These are phyloP conservation scores for Orbilia oligospora DNA, from an alignment of 2,329 filamentous ascomycete genomes.

Conservation along the genomic window DNA sequence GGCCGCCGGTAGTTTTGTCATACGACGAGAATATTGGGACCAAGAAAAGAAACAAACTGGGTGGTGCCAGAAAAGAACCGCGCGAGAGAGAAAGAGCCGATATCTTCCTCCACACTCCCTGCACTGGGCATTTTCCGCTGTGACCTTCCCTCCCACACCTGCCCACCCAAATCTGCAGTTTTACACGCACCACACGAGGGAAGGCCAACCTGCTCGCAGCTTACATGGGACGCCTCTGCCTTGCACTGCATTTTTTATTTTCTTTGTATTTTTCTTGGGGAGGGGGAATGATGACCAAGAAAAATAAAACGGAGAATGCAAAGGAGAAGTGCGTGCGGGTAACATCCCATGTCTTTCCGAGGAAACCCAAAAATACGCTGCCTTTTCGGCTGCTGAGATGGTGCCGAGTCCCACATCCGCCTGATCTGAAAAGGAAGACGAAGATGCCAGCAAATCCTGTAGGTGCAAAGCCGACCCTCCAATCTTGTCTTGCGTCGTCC, in stretches of 20 bases:
- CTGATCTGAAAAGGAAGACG: conserved; percentile 38
- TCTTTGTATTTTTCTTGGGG: conserved; percentile 7
- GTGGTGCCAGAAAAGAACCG: conserved; percentile 58
- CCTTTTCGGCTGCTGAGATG: conserved; percentile 21
- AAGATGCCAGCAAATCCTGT: conserved; percentile 50
- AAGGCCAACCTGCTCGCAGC: conserved; percentile 34
- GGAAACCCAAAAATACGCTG: conserved; percentile 3
- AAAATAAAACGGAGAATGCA: conserved; percentile 10
- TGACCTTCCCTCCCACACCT: conserved; percentile 53
- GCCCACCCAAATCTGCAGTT: conserved; percentile 54
- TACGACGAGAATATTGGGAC: conserved; percentile 41
- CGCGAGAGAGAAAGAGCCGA: conserved; percentile 61
- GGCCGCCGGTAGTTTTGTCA: conserved; percentile 60
- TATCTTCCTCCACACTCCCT: conserved; percentile 54
- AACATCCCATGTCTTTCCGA: conserved; percentile 1
- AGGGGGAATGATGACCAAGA: background rate
- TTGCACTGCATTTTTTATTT: conserved; percentile 27
- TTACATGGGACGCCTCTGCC: conserved; percentile 55
- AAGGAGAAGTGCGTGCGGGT: background rate
- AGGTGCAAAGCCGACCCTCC: conserved; percentile 50
- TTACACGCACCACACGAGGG: conserved; percentile 59
- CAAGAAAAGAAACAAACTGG: conserved; percentile 56
- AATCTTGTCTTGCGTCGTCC: conserved; percentile 56
- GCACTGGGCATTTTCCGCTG: conserved; percentile 55
- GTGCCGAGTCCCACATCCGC: conserved; percentile 30